These are phyloP conservation scores for Quercus phellos DNA, from an alignment of 331 rosid species.

Conservation along the genomic window DNA sequence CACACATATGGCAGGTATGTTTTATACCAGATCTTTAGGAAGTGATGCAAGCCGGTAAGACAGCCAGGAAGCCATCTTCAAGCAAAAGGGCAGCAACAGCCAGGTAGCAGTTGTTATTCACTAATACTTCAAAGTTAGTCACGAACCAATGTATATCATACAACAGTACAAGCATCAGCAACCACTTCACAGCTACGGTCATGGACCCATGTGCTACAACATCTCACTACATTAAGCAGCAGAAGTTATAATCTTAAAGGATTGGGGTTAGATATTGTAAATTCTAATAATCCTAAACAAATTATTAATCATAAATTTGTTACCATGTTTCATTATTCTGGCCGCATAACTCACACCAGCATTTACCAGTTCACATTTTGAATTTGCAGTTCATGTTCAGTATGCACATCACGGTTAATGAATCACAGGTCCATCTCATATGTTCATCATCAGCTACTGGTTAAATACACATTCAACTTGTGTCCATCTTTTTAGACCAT, in stretches of 20 bases:
- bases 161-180: slow-evolving; percentile 41
- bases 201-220: slow-evolving; percentile 43
- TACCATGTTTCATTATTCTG: slow-evolving; percentile 37
- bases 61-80: slow-evolving; percentile 36
- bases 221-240: slow-evolving; percentile 55
- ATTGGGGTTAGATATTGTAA: slow-evolving; percentile 16
- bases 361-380: slow-evolving; percentile 28
- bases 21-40: background rate
- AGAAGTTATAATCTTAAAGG: slow-evolving; percentile 29
- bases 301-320: slow-evolving; percentile 25
- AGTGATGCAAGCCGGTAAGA: slow-evolving; percentile 38
- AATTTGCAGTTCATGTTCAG: slow-evolving; percentile 29
- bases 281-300: slow-evolving; percentile 18
- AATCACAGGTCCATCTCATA: slow-evolving; percentile 48
- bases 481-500: slow-evolving; percentile 16
- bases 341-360: slow-evolving; percentile 32
- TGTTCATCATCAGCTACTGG: slow-evolving; percentile 40
- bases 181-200: slow-evolving; percentile 50
- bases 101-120: slow-evolving; percentile 35
- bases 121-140: slow-evolving; percentile 46
- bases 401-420: slow-evolving; percentile 31
- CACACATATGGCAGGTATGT: background rate
- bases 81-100: slow-evolving; percentile 46
- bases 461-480: slow-evolving; percentile 33
- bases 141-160: slow-evolving; percentile 37